Percentiles rank a stretch among this genome's conserved stretches.
phyloP scores from a whole-genome alignment of 1,284 basidiomycete species.

The Sanguinoderma infundibulare region DNA sequence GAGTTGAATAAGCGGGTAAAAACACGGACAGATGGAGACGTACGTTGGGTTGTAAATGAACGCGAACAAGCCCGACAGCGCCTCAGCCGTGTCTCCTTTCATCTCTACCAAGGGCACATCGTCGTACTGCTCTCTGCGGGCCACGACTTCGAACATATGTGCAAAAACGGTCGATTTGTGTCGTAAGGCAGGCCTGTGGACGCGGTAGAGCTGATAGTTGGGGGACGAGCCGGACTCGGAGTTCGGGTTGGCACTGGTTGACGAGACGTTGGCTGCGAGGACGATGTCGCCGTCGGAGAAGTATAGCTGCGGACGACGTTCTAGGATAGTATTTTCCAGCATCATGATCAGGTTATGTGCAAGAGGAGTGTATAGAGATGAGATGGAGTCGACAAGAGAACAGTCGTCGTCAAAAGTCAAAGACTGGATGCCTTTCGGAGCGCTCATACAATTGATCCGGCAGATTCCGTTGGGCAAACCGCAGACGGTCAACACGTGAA shows the following conservation, averaged over 20 bases:
- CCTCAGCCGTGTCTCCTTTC: background rate
- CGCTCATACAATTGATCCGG: too few relatives aligned
- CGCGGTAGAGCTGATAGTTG: background rate
- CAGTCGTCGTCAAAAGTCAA: too few relatives aligned
- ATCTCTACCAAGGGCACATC: background rate
- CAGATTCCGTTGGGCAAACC: too few relatives aligned
- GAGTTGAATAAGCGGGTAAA: background rate
- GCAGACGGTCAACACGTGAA: too few relatives aligned
- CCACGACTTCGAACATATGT: slow-evolving; percentile 1
- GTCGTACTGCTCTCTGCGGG: background rate
- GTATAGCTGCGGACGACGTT: background rate
- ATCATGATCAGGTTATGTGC: too few relatives aligned
- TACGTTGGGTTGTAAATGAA: background rate
- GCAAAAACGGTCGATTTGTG: background rate
- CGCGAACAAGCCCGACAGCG: background rate
- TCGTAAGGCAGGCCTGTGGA: background rate
- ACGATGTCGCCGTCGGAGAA: slow-evolving; percentile 1
- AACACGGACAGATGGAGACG: background rate
- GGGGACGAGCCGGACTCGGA: background rate
- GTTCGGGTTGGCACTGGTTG: too few relatives aligned
- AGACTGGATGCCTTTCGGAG: too few relatives aligned
- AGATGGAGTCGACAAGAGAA: too few relatives aligned
- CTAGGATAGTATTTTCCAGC: background rate
- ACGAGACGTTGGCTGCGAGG: background rate
- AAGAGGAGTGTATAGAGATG: too few relatives aligned